Base-by-base conservation (phyloP, 2,329 filamentous ascomycete species). In the Verticillium dahliae region DNA sequence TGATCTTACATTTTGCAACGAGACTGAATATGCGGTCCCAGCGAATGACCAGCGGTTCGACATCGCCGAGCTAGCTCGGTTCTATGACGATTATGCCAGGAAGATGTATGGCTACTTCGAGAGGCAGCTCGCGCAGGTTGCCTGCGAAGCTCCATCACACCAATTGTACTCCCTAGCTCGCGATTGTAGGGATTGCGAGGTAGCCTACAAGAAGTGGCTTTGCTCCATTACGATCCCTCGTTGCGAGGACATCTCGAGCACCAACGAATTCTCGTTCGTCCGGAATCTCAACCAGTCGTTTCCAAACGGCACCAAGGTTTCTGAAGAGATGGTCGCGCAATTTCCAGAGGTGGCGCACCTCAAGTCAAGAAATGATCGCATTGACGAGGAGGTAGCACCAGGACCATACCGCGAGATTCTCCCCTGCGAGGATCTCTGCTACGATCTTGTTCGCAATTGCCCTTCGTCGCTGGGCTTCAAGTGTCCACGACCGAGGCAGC, bases 351-450 rank as follows among this genome's bases (percentile, higher is more conserved):
- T 67, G 22, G 77, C 81, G 4, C 78, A 76, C 60, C 87, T 82
- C 61, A 74, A 77, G 9, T 91, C 89, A 13, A 84, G 93, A 18
- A 94, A 92, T 69, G 71, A 81, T 0, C 76, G 85, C 57, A 95
- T 98, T 67, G 92, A 97, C 69, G 68, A 78, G 2, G 67, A 77
- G 1, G 86, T 98, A 62, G 75, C 81, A 64, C 93, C 95, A 0
- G 95, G 95, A 0, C 95, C 95, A 0, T 98, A 99, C 76, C 96
- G 93, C 71, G 95, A 99, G 77, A 80, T 98, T 22, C 78, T 97
- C 9, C 95, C 95, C 0, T 98, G 94, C 70, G 85, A 90, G 63
- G 90, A 96, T 66, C 77, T 97, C 58, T 99, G 95, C 77, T 95
- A 92, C 72, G 85, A 89, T 60, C 81, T 99, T 1, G 90, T 96